Conservation (phyloP, 257 asterid species). For the Apocynum venetum region DNA sequence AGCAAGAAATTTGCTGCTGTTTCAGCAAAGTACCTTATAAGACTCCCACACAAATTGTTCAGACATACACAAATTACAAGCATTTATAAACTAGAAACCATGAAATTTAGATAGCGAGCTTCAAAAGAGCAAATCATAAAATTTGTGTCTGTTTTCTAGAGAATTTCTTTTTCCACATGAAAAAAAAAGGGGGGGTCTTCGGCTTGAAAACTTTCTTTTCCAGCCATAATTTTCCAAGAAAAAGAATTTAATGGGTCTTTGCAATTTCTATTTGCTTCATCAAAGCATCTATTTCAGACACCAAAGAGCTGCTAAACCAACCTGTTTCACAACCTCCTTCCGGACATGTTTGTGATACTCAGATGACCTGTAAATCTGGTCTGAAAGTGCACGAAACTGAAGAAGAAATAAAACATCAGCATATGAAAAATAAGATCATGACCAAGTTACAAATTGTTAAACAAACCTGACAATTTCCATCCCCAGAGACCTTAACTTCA, state of each 20-base stretch:
- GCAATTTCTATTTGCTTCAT: background rate
- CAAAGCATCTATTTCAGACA: background rate
- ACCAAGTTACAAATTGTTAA: slow-evolving; percentile 9
- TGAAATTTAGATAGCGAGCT: too few relatives aligned
- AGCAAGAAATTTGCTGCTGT: background rate
- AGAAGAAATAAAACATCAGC: slow-evolving; percentile 18
- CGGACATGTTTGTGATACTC: slow-evolving; percentile 68
- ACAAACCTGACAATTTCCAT: slow-evolving; percentile 69
- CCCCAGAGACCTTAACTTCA: slow-evolving; percentile 65
- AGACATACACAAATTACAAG: too few relatives aligned
- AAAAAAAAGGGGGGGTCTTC: background rate
- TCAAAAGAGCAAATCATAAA: too few relatives aligned
- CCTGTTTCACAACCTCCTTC: slow-evolving; percentile 72
- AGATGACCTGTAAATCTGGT: slow-evolving; percentile 60
- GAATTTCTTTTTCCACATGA: too few relatives aligned
- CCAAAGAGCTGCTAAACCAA: slow-evolving; percentile 18
- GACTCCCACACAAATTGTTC: too few relatives aligned
- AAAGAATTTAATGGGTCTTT: background rate
- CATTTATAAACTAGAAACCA: too few relatives aligned
- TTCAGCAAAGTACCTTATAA: background rate
- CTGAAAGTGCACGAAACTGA: slow-evolving; percentile 75
- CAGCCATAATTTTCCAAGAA: background rate
- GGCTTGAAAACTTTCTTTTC: background rate
- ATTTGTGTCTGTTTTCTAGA: too few relatives aligned
- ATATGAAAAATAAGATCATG: background rate